Evolutionary conservation across 2,329 filamentous ascomycete genomes (phyloP).

Genomic region (Cercospora zeae-maydis): DNA sequence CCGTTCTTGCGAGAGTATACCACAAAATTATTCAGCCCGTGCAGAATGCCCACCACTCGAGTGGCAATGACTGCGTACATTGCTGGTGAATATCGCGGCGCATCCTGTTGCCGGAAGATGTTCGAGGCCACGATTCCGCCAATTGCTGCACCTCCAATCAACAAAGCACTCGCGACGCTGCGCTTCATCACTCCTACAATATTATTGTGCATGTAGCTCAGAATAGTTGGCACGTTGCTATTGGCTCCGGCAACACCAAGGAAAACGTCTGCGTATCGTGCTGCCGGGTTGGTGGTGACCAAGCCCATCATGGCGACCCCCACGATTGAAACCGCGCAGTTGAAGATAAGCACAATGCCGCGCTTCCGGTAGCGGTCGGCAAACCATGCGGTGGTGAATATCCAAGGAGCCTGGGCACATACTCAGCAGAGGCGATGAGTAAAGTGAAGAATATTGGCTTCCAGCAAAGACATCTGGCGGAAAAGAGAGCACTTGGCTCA

Average conservation of each 20-base stretch:
- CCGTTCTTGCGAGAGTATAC: constrained; percentile 35
- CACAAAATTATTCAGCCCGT: constrained; percentile 24
- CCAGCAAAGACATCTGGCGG: constrained; percentile 35
- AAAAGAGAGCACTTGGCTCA: constrained; percentile 36
- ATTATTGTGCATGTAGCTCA: constrained; percentile 81
- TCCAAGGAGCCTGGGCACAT: constrained; percentile 26
- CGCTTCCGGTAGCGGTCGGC: constrained; percentile 25
- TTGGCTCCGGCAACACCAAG: constrained; percentile 70
- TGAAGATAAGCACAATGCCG: constrained; percentile 23
- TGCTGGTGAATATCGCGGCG: constrained; percentile 24
- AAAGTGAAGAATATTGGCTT: neutral
- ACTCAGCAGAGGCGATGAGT: neutral
- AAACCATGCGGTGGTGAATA: constrained; percentile 27
- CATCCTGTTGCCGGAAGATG: constrained; percentile 59
- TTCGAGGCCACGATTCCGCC: constrained; percentile 72
- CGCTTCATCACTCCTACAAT: constrained; percentile 84
- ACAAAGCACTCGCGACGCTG: constrained; percentile 68
- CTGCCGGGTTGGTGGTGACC: constrained; percentile 14
- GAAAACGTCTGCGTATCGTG: constrained; percentile 67
- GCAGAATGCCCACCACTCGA: constrained; percentile 21
- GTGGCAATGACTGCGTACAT: constrained; percentile 24
- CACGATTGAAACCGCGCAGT: constrained; percentile 14
- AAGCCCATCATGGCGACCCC: constrained; percentile 22
- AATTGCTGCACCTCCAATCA: constrained; percentile 71
- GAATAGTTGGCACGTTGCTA: constrained; percentile 67